Base-by-base conservation (phyloP, 331 rosid species). In the Cydonia oblonga region DNA sequence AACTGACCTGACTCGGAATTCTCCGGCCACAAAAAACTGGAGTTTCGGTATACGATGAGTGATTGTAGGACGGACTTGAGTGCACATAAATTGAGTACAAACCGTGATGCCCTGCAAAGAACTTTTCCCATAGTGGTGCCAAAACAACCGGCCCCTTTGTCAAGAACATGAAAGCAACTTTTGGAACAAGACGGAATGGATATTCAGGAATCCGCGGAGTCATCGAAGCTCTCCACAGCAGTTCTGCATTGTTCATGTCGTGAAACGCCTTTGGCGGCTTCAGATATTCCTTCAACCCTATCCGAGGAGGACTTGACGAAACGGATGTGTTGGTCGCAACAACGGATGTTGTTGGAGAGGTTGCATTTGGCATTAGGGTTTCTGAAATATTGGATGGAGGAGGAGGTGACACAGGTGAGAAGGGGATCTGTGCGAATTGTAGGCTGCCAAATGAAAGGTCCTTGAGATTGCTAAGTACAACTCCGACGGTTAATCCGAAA, bases 151-250 rank as follows among this genome's bases (percentile, higher is more conserved):
- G 51, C 10, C 87, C 88, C 32, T 13, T 69, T 19, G 82, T 70
- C 80, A 89, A 62, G 80, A 86, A 86, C 91, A 89, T 77, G 82
- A 89, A 89, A 20, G 89, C 90, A 70, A 85, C 87, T 62, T 86
- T 89, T 1, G 75, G 81, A 73, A 86, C 83, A 2, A 91, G 73
- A 19, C 62, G 49, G 75, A 84, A 87, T 0, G 97, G 98, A 66
- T 75, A 89, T 18, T 76, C 61, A 0, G 20, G n/a, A 15, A 87
- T 81, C 85, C 68, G 71, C n/a, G 97, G 86, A 56, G 30, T 69
- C 90, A 87, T 71, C 4, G 98, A 90, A 58, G 97, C 97, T 76
- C 90, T 89, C 95, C 98, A 89, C 3, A 90, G 64, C 72, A 90
- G 52, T 66, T 93, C 98, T 18, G 81, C 79, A 8, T 89, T 96